These are phyloP conservation scores for Cyclostephanos tholiformis DNA, from an alignment of 108 stramenopile species.

Conservation along the genomic window DNA sequence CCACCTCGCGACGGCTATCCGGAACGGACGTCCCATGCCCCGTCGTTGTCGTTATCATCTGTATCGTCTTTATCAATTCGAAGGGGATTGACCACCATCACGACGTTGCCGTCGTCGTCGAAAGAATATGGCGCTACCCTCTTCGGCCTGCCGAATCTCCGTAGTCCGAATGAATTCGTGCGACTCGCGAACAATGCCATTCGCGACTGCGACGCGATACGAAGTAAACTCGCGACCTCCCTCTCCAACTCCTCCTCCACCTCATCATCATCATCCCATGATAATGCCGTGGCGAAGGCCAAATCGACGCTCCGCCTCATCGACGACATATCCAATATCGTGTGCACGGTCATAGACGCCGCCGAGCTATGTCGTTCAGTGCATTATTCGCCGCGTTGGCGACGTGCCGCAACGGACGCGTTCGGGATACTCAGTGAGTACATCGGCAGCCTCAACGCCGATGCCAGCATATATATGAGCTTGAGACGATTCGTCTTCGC, in stretches of 20 bases:
- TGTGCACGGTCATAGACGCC: conserved; percentile 96
- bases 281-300: conserved; percentile 43
- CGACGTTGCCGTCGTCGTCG: too few species aligned
- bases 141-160: conserved; percentile 68
- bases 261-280: too few species aligned
- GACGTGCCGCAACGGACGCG: conserved; percentile 75
- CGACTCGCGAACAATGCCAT: conserved; percentile 63
- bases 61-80: too few species aligned
- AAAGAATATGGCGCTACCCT: conserved; percentile 62
- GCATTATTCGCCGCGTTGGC: conserved; percentile 73
- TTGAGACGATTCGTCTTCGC: conserved; percentile 43
- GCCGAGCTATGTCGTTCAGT: conserved; percentile 91
- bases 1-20: too few species aligned
- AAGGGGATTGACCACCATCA: too few species aligned
- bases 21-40: too few species aligned
- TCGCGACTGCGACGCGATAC: conserved; percentile 59
- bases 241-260: conserved; percentile 13
- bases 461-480: conserved; percentile 68
- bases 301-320: conserved; percentile 64
- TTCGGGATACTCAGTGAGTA: conserved; percentile 81
- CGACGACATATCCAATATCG: conserved; percentile 84
- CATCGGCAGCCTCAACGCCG: conserved; percentile 88
- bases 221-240: conserved; percentile 41
- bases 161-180: conserved; percentile 67
- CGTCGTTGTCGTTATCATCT: too few species aligned